A percentile compares a stretch with the other conserved stretches of the same genome.
These are phyloP conservation scores for apple (Malus domestica) DNA, from an alignment of 306 rosid genomes.

Conservation along the genomic window DNA sequence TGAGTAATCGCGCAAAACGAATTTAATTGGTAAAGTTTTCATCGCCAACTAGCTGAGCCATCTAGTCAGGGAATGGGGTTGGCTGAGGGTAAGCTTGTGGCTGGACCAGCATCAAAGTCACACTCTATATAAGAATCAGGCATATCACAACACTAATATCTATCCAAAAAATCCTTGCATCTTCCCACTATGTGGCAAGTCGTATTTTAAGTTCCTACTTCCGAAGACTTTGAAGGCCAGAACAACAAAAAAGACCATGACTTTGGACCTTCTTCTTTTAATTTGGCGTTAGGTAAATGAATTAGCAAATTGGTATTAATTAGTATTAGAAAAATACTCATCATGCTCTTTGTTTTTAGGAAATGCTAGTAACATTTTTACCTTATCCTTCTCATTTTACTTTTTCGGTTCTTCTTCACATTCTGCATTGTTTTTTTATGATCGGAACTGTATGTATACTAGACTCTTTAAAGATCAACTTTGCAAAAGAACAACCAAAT, in stretches of 20 bases:
- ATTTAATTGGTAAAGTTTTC: too few relatives aligned
- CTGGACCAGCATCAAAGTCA: neutral
- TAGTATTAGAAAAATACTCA: neutral
- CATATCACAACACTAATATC: too few relatives aligned
- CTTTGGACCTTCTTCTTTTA: neutral
- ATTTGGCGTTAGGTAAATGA: neutral
- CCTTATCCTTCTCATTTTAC: too few relatives aligned
- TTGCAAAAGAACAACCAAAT: neutral
- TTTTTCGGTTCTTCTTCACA: too few relatives aligned
- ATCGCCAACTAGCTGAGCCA: too few relatives aligned
- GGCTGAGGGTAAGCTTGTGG: neutral
- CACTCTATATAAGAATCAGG: neutral
- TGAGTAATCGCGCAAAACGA: too few relatives aligned
- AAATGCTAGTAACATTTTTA: too few relatives aligned
- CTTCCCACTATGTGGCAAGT: neutral
- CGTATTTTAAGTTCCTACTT: neutral
- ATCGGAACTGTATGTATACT: neutral
- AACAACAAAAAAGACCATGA: neutral
- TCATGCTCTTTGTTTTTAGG: neutral
- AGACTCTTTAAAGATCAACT: neutral
- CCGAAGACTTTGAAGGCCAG: neutral
- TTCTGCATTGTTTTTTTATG: too few relatives aligned
- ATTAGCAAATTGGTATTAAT: neutral
- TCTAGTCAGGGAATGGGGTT: neutral
- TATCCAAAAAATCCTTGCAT: neutral